Evolutionary conservation across 2,329 filamentous ascomycete species (phyloP).

Genomic region (Aspergillus candidus): DNA sequence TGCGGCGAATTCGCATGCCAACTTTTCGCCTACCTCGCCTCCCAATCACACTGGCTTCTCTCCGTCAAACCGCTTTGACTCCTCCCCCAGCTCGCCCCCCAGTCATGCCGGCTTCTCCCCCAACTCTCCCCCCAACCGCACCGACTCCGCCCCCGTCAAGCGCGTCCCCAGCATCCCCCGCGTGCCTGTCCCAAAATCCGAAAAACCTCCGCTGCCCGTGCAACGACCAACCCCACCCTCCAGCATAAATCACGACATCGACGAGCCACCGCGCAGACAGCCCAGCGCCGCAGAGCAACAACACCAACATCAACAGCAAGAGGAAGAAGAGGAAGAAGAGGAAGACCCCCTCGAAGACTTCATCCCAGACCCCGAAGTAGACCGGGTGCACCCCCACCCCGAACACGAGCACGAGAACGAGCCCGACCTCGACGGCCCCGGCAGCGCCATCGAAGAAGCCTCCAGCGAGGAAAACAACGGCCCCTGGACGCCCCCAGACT

Average conservation of each 20-base stretch:
- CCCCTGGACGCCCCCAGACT: slow-evolving; percentile 26
- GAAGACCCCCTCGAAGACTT: slow-evolving; percentile 27
- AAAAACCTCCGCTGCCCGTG: slow-evolving; percentile 1
- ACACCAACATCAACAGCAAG: too few species aligned
- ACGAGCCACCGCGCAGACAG: slow-evolving; percentile 5
- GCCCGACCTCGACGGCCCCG: slow-evolving; percentile 12
- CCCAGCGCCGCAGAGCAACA: slow-evolving; percentile 5
- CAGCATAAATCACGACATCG: neutral
- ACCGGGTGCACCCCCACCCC: neutral
- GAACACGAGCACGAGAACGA: neutral
- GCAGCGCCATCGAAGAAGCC: slow-evolving; percentile 13
- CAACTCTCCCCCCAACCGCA: slow-evolving; percentile 3
- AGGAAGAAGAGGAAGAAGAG: too few species aligned
- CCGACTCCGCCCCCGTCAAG: neutral
- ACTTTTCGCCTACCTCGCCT: slow-evolving; percentile 1
- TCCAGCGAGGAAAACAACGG: slow-evolving; percentile 16
- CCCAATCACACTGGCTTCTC: neutral
- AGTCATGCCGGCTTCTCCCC: neutral
- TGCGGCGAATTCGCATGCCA: too few species aligned
- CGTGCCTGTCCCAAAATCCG: slow-evolving; percentile 2
- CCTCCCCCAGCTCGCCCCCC: slow-evolving; percentile 3
- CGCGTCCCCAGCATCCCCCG: slow-evolving; percentile 7
- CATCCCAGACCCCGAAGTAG: slow-evolving; percentile 26
- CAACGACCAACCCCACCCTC: slow-evolving; percentile 5
- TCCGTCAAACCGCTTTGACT: too few species aligned